These are phyloP conservation scores for Ceratobasidium theobromae DNA, from an alignment of 1,284 basidiomycete genomes.

Conservation along the genomic window DNA sequence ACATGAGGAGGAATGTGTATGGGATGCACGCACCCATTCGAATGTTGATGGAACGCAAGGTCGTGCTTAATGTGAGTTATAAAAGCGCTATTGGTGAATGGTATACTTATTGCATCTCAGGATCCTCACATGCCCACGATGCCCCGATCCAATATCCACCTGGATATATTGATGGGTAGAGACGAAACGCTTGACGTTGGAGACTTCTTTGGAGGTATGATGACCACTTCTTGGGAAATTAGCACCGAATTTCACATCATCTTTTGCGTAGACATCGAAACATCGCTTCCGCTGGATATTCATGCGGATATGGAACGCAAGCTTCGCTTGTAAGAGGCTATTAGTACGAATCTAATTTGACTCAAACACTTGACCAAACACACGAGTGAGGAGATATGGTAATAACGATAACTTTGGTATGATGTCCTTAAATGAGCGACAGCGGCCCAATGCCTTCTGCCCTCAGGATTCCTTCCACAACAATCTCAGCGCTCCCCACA, in stretches of 20 bases:
- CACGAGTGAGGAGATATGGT: not conserved
- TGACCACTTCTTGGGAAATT: constrained; percentile 28
- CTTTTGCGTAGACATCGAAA: constrained; percentile 54
- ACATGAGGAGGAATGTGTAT: constrained; percentile 79
- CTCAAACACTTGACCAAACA: too few relatives aligned
- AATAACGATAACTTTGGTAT: constrained; percentile 26
- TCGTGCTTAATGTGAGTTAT: constrained; percentile 68
- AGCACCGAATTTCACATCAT: constrained; percentile 29
- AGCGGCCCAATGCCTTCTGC: constrained; percentile 17
- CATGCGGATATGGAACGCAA: constrained; percentile 76
- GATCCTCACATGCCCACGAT: constrained; percentile 64
- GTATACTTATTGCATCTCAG: constrained; percentile 44
- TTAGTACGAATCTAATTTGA: too few relatives aligned
- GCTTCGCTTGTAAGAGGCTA: constrained; percentile 50
- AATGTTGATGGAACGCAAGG: constrained; percentile 90
- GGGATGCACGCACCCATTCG: constrained; percentile 89
- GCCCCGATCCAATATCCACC: constrained; percentile 73
- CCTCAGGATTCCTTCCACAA: constrained; percentile 45
- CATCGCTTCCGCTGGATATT: constrained; percentile 55
- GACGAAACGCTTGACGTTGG: constrained; percentile 76
- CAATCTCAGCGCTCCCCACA: constrained; percentile 58
- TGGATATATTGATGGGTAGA: constrained; percentile 88
- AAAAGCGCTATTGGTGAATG: not conserved
- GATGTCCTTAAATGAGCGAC: not conserved
- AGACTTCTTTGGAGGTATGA: constrained; percentile 74